These are phyloP conservation scores for Pseudozyma flocculosa DNA, from an alignment of 1,284 basidiomycete genomes.

Conservation along the genomic window DNA sequence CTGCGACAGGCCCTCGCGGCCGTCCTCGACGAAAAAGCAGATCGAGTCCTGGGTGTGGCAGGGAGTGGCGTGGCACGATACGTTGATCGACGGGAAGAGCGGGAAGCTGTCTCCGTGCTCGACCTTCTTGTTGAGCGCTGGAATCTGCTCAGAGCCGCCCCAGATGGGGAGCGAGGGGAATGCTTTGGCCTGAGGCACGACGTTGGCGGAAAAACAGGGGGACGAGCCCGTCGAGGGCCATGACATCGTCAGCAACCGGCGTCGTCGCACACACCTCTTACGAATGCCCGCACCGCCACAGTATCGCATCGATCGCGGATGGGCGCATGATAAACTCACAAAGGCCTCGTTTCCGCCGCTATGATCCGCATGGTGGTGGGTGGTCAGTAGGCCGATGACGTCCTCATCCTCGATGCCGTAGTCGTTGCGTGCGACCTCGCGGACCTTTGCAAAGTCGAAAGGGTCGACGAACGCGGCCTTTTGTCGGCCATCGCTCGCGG, in stretches of 20 bases:
- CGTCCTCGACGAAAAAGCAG: conserved; percentile 76
- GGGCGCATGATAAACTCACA: conserved; percentile 2
- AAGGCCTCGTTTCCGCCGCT: conserved; percentile 78
- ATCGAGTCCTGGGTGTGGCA: conserved; percentile 97
- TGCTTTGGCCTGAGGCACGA: conserved; percentile 12
- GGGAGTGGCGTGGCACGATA: conserved; percentile 71
- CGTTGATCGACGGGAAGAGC: conserved; percentile 25
- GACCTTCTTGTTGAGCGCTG: conserved; percentile 71
- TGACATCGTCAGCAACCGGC: too few relatives aligned
- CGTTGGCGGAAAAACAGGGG: too few relatives aligned
- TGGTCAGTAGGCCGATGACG: conserved; percentile 54
- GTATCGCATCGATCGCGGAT: not conserved
- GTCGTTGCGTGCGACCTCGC: conserved; percentile 61
- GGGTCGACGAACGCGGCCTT: conserved; percentile 65
- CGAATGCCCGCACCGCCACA: too few relatives aligned
- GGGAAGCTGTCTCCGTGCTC: conserved; percentile 51
- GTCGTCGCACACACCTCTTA: too few relatives aligned
- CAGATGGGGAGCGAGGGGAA: conserved; percentile 75
- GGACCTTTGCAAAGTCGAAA: conserved; percentile 76
- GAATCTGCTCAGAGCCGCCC: conserved; percentile 75
- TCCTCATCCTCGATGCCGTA: conserved; percentile 60
- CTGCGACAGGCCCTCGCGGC: conserved; percentile 26
- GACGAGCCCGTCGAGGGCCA: too few relatives aligned
- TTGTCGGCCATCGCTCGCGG: not conserved
- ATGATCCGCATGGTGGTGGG: conserved; percentile 67